Base-by-base conservation (phyloP, 257 asterid genomes). In the Gentiana dahurica region DNA sequence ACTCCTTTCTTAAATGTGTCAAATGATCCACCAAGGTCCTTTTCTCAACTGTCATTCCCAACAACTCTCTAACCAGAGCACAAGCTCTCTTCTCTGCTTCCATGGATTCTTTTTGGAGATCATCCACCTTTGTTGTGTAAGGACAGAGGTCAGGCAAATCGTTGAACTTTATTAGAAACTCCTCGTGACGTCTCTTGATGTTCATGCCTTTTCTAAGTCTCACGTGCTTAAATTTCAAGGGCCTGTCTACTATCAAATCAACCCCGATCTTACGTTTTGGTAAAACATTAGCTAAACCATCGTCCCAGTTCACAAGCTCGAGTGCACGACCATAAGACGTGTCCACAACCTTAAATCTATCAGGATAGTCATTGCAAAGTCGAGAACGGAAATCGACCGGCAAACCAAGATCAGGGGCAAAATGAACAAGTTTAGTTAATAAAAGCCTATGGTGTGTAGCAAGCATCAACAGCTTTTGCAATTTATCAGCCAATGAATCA, bases 61-160 rank as follows among this genome's bases (percentile, higher is more conserved):
- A 68, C 53, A 83, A 79, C 79, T 92, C 97, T 77, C 98, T 83
- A 71, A 74, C 94, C 58, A 85, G 75, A 11, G 80, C 90, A 61
- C 98, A 88, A 0, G 94, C 95, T 72, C 98, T 78, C 79, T 88
- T 92, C 82, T 87, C 98, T 0, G 94, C 90, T 54, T 75, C 85
- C 12, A 85, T 67, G 0, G 93, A 85, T 71, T 69, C 94, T 51
- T 75, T 81, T 46, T 12, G 58, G 57, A 91, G 67, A 54, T 75
- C 81, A 4, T 33, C 61, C 13, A 71, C 80, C 61, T 70, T 77
- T 9, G 82, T 78, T 43, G 56, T 73, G 73, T 92, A 92, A 0
- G 95, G 95, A 67, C 98, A 88, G 55, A 87, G 71, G 65, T 77
- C 81, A 2, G 86, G 82, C 39, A 79, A 8, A 48, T 85, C 88